Conservation (phyloP, 805 yeast genomes). For the Candida koratica region DNA sequence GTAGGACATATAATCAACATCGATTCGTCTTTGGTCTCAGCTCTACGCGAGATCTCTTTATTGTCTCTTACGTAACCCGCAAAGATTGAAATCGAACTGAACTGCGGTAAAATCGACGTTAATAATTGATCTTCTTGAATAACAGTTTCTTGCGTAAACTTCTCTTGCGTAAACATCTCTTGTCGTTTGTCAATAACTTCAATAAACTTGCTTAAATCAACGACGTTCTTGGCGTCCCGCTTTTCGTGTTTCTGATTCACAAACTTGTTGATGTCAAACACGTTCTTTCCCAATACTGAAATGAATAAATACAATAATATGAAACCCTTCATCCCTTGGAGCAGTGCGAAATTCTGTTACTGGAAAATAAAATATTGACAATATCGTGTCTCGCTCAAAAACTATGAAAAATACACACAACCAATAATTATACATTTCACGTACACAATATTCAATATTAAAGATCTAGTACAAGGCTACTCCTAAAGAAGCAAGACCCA, state of each 20-base stretch:
- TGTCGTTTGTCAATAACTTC: too few relatives aligned
- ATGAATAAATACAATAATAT: background rate
- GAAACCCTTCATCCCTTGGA: constrained; percentile 1
- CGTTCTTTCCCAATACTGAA: constrained; percentile 13
- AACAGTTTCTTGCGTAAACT: constrained; percentile 16
- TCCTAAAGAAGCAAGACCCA: constrained; percentile 36
- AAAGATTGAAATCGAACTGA: constrained; percentile 50
- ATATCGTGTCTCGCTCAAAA: too few relatives aligned
- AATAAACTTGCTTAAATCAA: constrained; percentile 6
- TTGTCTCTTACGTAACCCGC: constrained; percentile 69
- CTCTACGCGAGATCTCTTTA: constrained; percentile 43
- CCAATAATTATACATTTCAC: constrained; percentile 3
- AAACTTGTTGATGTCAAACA: constrained; percentile 9
- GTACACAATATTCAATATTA: background rate
- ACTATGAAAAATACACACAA: too few relatives aligned
- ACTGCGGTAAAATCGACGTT: constrained; percentile 36
- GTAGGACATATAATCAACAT: constrained; percentile 69
- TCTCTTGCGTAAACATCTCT: constrained; percentile 9
- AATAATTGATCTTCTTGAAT: constrained; percentile 20
- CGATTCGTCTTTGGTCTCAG: constrained; percentile 42
- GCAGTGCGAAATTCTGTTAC: too few relatives aligned
- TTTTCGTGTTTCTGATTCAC: constrained; percentile 1
- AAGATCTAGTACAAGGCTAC: constrained; percentile 26
- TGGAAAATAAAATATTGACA: too few relatives aligned
- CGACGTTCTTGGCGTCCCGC: constrained; percentile 19